Evolutionary conservation across 1,284 basidiomycete genomes (phyloP), one percentile per base, ranked within the genome.

Genomic region (Cystobasidiaceae sp.): DNA sequence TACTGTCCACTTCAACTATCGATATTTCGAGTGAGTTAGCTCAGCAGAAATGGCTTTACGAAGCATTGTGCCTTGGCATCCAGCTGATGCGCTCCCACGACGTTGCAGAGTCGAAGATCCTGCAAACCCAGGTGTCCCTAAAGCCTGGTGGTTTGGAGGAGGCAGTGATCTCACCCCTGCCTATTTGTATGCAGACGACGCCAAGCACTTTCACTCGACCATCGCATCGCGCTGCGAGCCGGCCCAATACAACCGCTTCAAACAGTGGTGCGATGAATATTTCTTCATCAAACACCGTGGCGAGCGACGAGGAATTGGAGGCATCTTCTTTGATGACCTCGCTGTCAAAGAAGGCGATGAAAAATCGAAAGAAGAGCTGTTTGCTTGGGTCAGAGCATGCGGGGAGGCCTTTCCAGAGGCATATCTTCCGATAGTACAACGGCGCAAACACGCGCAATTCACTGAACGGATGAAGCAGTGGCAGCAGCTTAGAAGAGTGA

Each of bases 111-210:
- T 68, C 17, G 64, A 66, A 57, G 57, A 68, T 28, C 67, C 67
- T 17, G 34, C 45, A 21, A 43, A 74, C 69, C 67, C 70, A 63
- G 49, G 72, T 67, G 33, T 68, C 60, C 58, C 69, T 65, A 81
- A 84, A 71, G 88, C 92, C 8, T 98, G 93, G 93, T 99, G 96
- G 96, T 98, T 97, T 74, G 94, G 94, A 46, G 94, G 94, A 37
- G 94, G 94, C n/a, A 85, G 86, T 2, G 94, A 98, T 76, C 82
- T 98, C 49, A 99, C 96, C 0, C 96, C 96, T 0, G 87, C 87
- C 13, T 97, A 97, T 77, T 82, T 98, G 8, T 92, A 87, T 78
- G 85, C 86, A 68, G 87, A 89, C 67, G 94, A 98, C 75, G 90
- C 86, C 2, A 75, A 77, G 25, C 90, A 93, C 75, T 98, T 97